phyloP scores from a whole-genome alignment of 768 basidiomycete species.

The Leucosporidium scottii region DNA sequence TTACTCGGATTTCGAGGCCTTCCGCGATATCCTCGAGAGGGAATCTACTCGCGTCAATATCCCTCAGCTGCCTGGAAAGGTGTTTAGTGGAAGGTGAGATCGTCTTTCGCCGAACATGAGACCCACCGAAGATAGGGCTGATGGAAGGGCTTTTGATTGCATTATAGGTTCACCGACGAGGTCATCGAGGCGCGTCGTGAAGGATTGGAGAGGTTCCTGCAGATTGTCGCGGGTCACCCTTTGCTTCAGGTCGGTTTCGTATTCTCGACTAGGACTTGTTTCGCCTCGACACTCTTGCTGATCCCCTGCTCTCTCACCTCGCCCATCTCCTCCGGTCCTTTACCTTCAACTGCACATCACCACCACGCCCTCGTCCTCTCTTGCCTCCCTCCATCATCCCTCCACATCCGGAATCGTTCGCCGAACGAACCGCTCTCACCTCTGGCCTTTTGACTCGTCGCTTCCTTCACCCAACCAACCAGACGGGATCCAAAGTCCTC shows the following conservation, averaged over 20 bases:
- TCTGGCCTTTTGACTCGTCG: background rate
- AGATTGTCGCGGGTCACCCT: slow-evolving; percentile 94
- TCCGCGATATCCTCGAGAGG: slow-evolving; percentile 93
- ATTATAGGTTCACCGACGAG: slow-evolving; percentile 72
- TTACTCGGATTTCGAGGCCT: slow-evolving; percentile 91
- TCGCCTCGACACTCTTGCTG: background rate
- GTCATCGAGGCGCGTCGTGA: slow-evolving; percentile 87
- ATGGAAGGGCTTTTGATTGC: background rate
- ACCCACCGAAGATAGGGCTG: background rate
- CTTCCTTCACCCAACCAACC: background rate
- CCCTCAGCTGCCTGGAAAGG: slow-evolving; percentile 91
- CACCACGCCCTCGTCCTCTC: too few species aligned
- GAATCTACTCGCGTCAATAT: slow-evolving; percentile 97
- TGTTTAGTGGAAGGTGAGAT: slow-evolving; percentile 77
- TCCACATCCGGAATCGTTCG: too few species aligned
- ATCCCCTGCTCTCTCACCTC: background rate
- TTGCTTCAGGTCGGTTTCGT: slow-evolving; percentile 67
- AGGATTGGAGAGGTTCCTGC: slow-evolving; percentile 88
- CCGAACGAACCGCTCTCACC: too few species aligned
- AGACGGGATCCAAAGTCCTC: slow-evolving; percentile 35
- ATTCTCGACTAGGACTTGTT: background rate
- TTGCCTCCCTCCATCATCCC: too few species aligned
- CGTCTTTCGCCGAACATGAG: background rate
- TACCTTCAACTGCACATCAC: too few species aligned
- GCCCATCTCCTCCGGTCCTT: too few species aligned